Base-by-base conservation (phyloP, 208 protist species). In the Leishmania arabica region DNA sequence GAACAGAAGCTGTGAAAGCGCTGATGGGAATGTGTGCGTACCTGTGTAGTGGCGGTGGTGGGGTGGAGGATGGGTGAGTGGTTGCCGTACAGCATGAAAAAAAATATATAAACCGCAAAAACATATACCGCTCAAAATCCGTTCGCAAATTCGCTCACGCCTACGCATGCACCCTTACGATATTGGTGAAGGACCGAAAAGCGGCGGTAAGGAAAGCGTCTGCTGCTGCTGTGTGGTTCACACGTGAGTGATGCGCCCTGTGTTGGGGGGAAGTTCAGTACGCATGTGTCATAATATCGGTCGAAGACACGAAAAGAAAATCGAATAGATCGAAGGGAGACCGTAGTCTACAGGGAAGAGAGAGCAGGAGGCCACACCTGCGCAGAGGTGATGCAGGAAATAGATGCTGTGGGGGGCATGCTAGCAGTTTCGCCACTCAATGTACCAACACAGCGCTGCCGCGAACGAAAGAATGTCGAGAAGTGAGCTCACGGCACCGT, bases 241-340 rank as follows among this genome's bases (percentile, higher is more conserved):
- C 42, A 75, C 31, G 47, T 19, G 45, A 54, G 70, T 40, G 47
- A 64, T 31, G 27, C 58, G 21, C 21, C 58, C 3, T 64, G 21
- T 11, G 11, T 13, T 24, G 31, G 58, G 21, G 58, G 58, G 34
- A n/a, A 31, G 11, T 64, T 31, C 21, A 27, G 34, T 31, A 64
- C 13, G 27, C n/a, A 1, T 64, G 58, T 64, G 24, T 34, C 69
- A 1, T 6, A 54, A 31, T 54, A 54, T 37, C 69, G 3, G 47
- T 54, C 19, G 40, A 17, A 79, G 24, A 75, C 31, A 75, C 31
- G 24, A 74, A 74, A 74, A 51, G 53, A 54, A 74, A 74, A 56
- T 45, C 42, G 42, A 9, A 31, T 2, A 74, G 11, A 21, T 40
- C 27, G 27, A 64, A 64, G n/a, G 27, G 58, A 34, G 58, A 34